Evolutionary conservation across 257 asterid genomes (phyloP), one percentile per base, ranked within the genome.

Genomic region (Nicotiana obtusifolia): DNA sequence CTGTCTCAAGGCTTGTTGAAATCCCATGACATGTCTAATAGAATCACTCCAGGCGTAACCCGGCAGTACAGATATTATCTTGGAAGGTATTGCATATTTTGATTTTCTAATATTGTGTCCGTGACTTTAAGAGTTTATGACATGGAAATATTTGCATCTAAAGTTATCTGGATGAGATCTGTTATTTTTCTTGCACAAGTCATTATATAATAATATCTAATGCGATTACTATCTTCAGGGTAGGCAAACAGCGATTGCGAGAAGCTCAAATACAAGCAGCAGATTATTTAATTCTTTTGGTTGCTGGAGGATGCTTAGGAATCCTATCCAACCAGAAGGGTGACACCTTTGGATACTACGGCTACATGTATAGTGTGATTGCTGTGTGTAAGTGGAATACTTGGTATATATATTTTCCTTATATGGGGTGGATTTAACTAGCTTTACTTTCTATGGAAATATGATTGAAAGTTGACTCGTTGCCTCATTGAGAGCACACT

Each of bases 231-330:
- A 60, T 83, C 59, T 88, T 82, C 92, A 96, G 99, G 92, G 88
- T 86, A 66, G 41, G 76, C 84, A 96, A 92, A 90, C 99, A 96
- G 85, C 90, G 97, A 84, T 86, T 96, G 73, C 91, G 99, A 87
- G 99, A 96, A 91, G 97, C 98, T 66, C 87, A 92, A 84, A 59
- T 93, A 31, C 99, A 93, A 91, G 98, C 97, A 82, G 98, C 92
- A 37, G 99, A 96, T 85, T 96, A 88, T 86, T 78, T 96, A 76
- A 94, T 94, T 87, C 99, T 96, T 85, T 84, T 96, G 88, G 89
- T 96, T 59, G 99, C 98, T 76, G 99, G 98, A 89, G 98, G 97
- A 47, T 92, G 98, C 92, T 83, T 96, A 85, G 98, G 99, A 88
- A 90, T 90, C 83, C 98, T 96, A 84, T 89, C 97, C 26, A 91